Base-by-base conservation (phyloP, 139 green algal genomes). In the Edaphochlamys debaryana region DNA sequence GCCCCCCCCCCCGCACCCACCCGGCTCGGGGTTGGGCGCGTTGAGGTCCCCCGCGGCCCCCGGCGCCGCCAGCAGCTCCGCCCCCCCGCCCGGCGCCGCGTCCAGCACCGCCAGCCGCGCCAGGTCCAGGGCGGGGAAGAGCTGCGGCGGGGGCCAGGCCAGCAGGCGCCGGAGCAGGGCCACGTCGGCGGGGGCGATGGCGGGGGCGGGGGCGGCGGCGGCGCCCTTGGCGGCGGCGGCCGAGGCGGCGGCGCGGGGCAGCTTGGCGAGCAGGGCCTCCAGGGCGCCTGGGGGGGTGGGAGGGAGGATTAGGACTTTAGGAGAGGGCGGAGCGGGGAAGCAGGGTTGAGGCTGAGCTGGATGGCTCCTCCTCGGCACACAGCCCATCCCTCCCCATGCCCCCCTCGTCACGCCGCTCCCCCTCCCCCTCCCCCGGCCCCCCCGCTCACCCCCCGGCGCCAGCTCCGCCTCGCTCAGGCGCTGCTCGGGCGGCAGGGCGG, bases 51-150 rank as follows among this genome's bases (percentile, higher is more conserved):
- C 62, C 62, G 45, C 80, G 67, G 36, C 67, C 74, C n/a, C 77
- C 2, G 48, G 75, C 67, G 32, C 80, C 32, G 66, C 70, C 81
- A 75, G 37, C 60, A 64, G 56, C 34, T 42, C 70, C 17, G 48
- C 79, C 17, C 82, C 71, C 40, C 41, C 67, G 30, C 68, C 67
- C 1, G 36, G 27, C 6, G 30, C 48, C 11, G 42, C 27, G 64
- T 93, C 72, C 54, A 96, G 89, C 15, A 82, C 85, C 38, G 91
- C 58, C 62, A 94, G 68, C n/a, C 94, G 87, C 0, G 91, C 88
- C 4, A 97, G 75, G 77, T 98, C 95, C 13, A 97, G 82, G 0
- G 85, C 88, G 4, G 95, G 95, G 84, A 97, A 98, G 19, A 98
- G 82, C 48, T 87, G 72, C 30, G 22, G 32, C 0, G 88, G 72